Base-by-base conservation (phyloP, 2,329 filamentous ascomycete species). In the Epichloe baconii region DNA sequence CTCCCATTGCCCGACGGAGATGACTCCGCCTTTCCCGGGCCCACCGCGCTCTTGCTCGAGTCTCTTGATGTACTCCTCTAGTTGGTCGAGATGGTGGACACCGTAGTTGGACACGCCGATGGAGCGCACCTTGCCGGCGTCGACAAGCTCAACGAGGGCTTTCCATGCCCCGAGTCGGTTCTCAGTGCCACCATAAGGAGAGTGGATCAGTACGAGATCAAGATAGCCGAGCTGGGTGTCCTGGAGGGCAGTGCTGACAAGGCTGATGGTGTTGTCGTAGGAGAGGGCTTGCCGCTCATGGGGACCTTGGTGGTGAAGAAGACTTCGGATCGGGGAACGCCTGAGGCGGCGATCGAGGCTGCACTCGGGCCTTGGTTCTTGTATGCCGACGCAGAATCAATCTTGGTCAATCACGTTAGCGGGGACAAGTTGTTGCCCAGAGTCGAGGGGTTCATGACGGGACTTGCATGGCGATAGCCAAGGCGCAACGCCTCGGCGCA, bases 1-100 rank as follows among this genome's bases (percentile, higher is more conserved):
- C 68, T 96, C 90, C 68, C 85, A 88, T 68, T 95, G 90, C 41
- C 88, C 89, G 38, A 95, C 85, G 54, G 83, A 85, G 61, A 95
- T 77, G 41, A 87, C 71, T 23, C 87, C 87, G 44, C 79, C 82
- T 57, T 80, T 82, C 10, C 82, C 83, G 52, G 72, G 69, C 1
- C 79, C 80, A 44, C 80, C 75, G 43, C 77, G 75, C 64, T 80
- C 78, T 17, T 64, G 62, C 60, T 86, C 83, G 0, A 83, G 75
- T 64, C 83, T 78, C 49, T 68, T 70, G 52, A 80, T 82, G 64
- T 81, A 74, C 51, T 61, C 62, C 64, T 80, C 75, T 34, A 83
- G 68, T 64, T 83, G 79, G 45, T 79, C 70, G 3, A 84, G 69
- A 58, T 83, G 80, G 54, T 80, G 74, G 14, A 82, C 71, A 47